Conservation (phyloP, 2,329 filamentous ascomycete species). For the Claviceps lovelessii region DNA sequence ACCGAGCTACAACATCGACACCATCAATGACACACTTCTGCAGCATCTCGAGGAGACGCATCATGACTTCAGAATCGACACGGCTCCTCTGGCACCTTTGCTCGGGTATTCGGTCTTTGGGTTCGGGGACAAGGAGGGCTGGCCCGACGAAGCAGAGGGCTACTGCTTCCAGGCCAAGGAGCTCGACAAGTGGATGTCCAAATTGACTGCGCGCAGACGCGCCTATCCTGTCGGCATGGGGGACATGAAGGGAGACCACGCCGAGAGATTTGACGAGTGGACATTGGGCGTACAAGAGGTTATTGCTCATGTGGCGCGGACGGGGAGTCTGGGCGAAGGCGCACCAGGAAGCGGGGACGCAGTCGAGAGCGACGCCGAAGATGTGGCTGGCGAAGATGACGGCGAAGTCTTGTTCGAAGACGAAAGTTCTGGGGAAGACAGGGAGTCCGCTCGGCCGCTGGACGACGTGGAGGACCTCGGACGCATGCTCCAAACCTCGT, state of each 20-base stretch:
- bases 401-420: constrained; percentile 33
- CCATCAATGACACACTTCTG: constrained; percentile 74
- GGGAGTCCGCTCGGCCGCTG: constrained; percentile 29
- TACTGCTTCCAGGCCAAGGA: constrained; percentile 89
- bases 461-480: constrained; percentile 80
- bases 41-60: constrained; percentile 84
- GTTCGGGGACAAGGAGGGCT: constrained; percentile 79
- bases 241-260: constrained; percentile 64
- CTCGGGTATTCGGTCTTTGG: constrained; percentile 90
- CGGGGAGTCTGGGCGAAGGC: constrained; percentile 45
- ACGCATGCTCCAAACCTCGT: constrained; percentile 41
- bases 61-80: constrained; percentile 93
- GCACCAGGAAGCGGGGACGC: constrained; percentile 71
- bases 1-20: constrained; percentile 92
- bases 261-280: constrained; percentile 62
- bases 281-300: constrained; percentile 57
- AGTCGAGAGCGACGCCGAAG: constrained; percentile 71
- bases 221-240: constrained; percentile 82
- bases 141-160: constrained; percentile 79
- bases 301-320: constrained; percentile 47
- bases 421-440: constrained; percentile 22
- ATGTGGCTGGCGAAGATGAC: constrained; percentile 44
- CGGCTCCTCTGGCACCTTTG: constrained; percentile 59
- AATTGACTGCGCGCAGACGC: constrained; percentile 70
- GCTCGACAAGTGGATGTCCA: constrained; percentile 94